Evolutionary conservation across 306 rosid species (phyloP).

Genomic region (Vigna trinervia): DNA sequence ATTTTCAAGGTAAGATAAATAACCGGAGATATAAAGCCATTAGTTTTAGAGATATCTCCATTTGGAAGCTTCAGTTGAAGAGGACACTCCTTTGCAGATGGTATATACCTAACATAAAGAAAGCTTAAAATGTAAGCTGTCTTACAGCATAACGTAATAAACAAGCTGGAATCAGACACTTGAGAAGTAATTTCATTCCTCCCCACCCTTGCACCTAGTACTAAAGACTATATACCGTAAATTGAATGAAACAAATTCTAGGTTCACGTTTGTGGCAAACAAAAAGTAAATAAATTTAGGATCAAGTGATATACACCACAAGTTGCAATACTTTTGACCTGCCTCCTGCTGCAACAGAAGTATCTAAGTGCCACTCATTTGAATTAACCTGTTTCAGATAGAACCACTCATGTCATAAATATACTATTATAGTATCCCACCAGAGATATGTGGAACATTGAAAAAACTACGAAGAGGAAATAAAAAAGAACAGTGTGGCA

Average conservation of each 20-base stretch:
- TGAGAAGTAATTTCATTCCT: background rate
- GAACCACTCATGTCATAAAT: conserved; percentile 17
- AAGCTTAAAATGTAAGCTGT: conserved; percentile 35
- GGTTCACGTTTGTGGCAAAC: conserved; percentile 10
- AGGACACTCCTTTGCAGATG: conserved; percentile 88
- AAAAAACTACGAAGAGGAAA: conserved; percentile 6
- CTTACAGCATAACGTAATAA: conserved; percentile 30
- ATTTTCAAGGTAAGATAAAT: conserved; percentile 46
- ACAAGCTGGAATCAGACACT: conserved; percentile 30
- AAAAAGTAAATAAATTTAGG: conserved; percentile 33
- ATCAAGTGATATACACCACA: conserved; percentile 83
- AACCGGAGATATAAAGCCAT: conserved; percentile 97
- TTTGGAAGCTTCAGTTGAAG: conserved; percentile 84
- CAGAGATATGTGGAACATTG: conserved; percentile 17
- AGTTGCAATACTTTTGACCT: conserved; percentile 98
- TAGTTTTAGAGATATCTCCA: conserved; percentile 85
- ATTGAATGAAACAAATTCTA: conserved; percentile 22
- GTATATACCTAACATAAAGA: conserved; percentile 69
- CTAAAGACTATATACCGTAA: background rate
- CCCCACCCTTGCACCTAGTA: background rate
- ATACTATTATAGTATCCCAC: conserved; percentile 7
- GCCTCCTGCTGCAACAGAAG: conserved; percentile 95
- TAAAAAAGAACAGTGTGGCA: background rate
- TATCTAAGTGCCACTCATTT: conserved; percentile 97
- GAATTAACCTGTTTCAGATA: conserved; percentile 80